Percentiles rank a stretch among this genome's conserved stretches.
Evolutionary conservation across 2,329 filamentous ascomycete genomes (phyloP).

Genomic region (Septoria petroselini): DNA sequence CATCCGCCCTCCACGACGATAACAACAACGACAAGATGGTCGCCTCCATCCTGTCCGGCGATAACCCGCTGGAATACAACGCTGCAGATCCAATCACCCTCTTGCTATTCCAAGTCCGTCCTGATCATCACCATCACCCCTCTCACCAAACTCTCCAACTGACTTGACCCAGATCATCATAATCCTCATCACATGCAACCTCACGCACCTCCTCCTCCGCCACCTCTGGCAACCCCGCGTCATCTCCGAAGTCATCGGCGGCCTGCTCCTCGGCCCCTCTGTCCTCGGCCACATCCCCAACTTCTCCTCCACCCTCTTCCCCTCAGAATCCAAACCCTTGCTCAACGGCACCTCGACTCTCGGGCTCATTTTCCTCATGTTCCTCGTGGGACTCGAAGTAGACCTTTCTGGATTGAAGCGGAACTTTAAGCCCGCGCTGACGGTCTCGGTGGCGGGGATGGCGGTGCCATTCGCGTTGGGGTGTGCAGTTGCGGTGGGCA

Average conservation of each 20-base stretch:
- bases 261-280: constrained; percentile 7
- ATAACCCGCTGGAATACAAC: constrained; percentile 4
- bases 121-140: not conserved
- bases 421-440: not conserved
- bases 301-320: not conserved
- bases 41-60: no score
- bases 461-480: constrained; percentile 2
- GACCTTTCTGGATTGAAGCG: not conserved
- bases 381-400: not conserved
- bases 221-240: constrained; percentile 7
- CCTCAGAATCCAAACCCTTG: not conserved
- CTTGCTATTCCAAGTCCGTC: constrained; percentile 7
- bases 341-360: not conserved
- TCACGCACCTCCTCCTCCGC: not conserved
- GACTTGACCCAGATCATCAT: constrained; percentile 1
- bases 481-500: constrained; percentile 59
- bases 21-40: no score
- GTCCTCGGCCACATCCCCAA: constrained; percentile 7
- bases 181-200: not conserved
- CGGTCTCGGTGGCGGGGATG: not conserved
- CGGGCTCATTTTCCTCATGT: not conserved
- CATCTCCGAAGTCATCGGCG: constrained; percentile 11
- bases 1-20: no score
- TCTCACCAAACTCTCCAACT: no score
- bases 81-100: constrained; percentile 10